phyloP scores from a whole-genome alignment of 495 filamentous ascomycete species.

The Xylaria intraflava region DNA sequence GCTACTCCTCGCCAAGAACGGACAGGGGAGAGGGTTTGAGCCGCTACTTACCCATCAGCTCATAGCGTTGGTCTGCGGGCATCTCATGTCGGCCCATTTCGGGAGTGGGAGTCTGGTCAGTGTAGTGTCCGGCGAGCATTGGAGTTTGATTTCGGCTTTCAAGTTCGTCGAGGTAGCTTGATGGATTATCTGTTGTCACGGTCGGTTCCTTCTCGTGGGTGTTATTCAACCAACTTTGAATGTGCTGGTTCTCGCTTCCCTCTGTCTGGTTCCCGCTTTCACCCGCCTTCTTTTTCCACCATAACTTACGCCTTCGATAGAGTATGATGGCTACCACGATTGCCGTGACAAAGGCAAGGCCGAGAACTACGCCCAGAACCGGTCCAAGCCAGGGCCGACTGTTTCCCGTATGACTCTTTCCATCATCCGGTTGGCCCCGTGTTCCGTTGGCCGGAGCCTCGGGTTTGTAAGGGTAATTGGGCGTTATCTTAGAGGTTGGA shows the following conservation, averaged over 20 bases:
- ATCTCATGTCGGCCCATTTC: slow-evolving; percentile 29
- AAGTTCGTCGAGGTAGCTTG: slow-evolving; percentile 22
- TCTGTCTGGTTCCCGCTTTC: slow-evolving; percentile 40
- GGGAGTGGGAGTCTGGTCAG: slow-evolving; percentile 3
- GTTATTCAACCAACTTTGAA: slow-evolving; percentile 40
- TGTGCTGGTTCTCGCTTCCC: slow-evolving; percentile 31
- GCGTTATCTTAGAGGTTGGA: slow-evolving; percentile 45
- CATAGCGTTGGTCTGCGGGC: slow-evolving; percentile 33
- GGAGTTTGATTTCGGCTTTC: slow-evolving; percentile 22
- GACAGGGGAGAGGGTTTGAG: neutral
- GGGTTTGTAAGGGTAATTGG: slow-evolving; percentile 54
- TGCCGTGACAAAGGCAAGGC: slow-evolving; percentile 52
- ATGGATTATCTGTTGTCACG: slow-evolving; percentile 40
- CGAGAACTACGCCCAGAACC: slow-evolving; percentile 60
- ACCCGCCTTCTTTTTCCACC: slow-evolving; percentile 22
- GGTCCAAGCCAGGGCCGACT: slow-evolving; percentile 56
- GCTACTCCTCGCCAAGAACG: neutral
- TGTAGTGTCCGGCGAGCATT: slow-evolving; percentile 3
- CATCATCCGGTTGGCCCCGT: slow-evolving; percentile 12
- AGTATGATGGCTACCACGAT: slow-evolving; percentile 48
- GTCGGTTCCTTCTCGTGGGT: slow-evolving; percentile 40
- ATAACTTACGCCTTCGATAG: slow-evolving; percentile 44
- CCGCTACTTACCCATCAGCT: slow-evolving; percentile 37
- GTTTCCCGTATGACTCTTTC: slow-evolving; percentile 17
- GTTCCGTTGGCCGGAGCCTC: slow-evolving; percentile 26